phyloP scores from a whole-genome alignment of 208 protist species.

The Trichomonas vaginalis region DNA sequence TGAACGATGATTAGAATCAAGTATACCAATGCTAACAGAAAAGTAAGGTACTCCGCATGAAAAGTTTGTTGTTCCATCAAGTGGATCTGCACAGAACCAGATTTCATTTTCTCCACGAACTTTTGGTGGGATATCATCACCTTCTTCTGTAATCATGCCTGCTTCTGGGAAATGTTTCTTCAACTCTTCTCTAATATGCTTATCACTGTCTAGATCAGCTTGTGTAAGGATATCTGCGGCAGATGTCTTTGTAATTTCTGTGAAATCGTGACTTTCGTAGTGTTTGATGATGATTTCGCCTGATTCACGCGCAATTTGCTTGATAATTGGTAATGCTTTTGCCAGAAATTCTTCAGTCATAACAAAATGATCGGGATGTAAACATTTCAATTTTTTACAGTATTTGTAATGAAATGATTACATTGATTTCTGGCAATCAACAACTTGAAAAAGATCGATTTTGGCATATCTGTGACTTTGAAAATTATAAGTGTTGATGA shows the following conservation, averaged over 20 bases:
- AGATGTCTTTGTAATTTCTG: not conserved
- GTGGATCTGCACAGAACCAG: not conserved
- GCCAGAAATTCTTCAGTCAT: not conserved
- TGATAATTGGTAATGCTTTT: not conserved
- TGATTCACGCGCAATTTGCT: not conserved
- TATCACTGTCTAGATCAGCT: not conserved
- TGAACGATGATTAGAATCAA: not conserved
- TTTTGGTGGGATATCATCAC: not conserved
- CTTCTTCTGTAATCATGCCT: conserved; percentile 11
- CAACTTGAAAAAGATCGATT: too few species aligned
- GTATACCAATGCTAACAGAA: not conserved
- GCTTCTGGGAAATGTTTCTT: not conserved
- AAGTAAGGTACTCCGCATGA: not conserved
- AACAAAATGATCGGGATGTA: too few species aligned
- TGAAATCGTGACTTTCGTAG: not conserved
- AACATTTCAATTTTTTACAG: too few species aligned
- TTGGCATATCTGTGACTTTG: too few species aligned
- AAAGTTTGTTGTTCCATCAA: not conserved
- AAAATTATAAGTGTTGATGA: too few species aligned
- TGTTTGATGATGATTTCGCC: not conserved
- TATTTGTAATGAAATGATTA: too few species aligned
- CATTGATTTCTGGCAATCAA: too few species aligned
- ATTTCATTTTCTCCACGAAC: not conserved
- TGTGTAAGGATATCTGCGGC: not conserved
- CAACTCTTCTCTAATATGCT: not conserved